Percentiles rank a stretch among this genome's conserved stretches.
Conservation (phyloP, 1,284 basidiomycete genomes). For the Irpex sp. region DNA sequence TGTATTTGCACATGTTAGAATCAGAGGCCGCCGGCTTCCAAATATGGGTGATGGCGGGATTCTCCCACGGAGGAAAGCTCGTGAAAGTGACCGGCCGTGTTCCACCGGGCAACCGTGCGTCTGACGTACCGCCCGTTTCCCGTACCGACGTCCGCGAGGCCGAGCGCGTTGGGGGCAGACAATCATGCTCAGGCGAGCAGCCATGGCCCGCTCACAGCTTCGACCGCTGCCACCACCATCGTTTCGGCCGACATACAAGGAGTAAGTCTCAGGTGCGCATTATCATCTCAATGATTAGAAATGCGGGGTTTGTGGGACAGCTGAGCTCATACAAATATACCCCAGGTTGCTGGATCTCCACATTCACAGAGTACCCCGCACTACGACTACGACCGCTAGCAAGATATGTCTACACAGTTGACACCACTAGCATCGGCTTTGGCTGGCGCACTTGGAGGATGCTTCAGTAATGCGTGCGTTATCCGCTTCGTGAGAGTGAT, state of each 20-base stretch:
- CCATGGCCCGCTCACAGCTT: neutral
- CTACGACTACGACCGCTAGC: neutral
- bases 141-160: neutral
- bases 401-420: constrained; percentile 57
- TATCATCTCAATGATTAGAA: neutral
- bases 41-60: neutral
- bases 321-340: neutral
- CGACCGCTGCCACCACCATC: neutral
- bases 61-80: neutral
- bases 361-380: neutral
- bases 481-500: neutral
- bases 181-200: neutral
- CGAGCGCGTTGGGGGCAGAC: neutral
- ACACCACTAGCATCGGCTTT: constrained; percentile 93
- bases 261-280: neutral
- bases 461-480: constrained; percentile 84
- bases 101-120: neutral
- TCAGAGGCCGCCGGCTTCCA: neutral
- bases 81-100: neutral
- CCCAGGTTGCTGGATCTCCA: neutral
- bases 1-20: neutral
- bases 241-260: neutral
- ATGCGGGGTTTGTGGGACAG: neutral
- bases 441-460: constrained; percentile 92
- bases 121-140: constrained; percentile 10